Percentiles rank a stretch among this genome's conserved stretches.
These are phyloP conservation scores for Raphanus raphanistrum DNA, from an alignment of 345 rosid genomes.

Conservation along the genomic window DNA sequence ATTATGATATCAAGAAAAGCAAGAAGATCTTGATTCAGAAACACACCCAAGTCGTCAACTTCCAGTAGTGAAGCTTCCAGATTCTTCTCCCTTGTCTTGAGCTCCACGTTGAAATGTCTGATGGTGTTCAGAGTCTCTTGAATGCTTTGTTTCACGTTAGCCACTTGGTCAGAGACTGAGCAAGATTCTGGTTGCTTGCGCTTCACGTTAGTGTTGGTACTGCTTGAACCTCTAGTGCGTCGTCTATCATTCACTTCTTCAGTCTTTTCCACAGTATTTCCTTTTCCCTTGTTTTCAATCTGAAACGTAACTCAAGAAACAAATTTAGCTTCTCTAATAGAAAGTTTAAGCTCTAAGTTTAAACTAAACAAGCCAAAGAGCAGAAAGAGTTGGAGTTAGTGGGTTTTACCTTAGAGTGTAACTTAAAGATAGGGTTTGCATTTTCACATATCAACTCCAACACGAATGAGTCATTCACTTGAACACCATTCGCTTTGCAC, in stretches of 20 bases:
- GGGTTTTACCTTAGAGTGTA: constrained; percentile 28
- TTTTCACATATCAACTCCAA: constrained; percentile 20
- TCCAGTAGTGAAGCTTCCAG: constrained; percentile 24
- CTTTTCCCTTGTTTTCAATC: constrained; percentile 15
- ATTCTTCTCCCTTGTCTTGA: constrained; percentile 22
- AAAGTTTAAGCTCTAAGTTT: neutral
- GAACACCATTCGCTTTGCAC: constrained; percentile 35
- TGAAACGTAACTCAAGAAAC: constrained; percentile 1
- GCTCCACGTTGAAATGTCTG: constrained; percentile 6
- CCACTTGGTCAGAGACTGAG: constrained; percentile 32
- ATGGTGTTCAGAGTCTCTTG: constrained; percentile 14
- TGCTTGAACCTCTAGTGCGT: neutral
- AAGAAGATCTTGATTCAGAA: neutral
- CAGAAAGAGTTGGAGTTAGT: neutral
- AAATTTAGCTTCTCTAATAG: neutral
- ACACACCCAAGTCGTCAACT: constrained; percentile 22
- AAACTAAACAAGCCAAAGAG: neutral
- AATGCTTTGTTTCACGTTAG: constrained; percentile 15
- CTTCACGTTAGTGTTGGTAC: neutral
- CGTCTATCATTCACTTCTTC: neutral
- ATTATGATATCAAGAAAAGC: neutral
- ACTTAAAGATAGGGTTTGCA: constrained; percentile 25
- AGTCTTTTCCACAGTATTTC: constrained; percentile 10
- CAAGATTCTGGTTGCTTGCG: constrained; percentile 6
- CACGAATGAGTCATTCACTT: constrained; percentile 25